A percentile compares a stretch with the other conserved stretches of the same genome.
Evolutionary conservation across 106 monocot genomes (phyloP).

Genomic region (Platanthera guangdongensis): DNA sequence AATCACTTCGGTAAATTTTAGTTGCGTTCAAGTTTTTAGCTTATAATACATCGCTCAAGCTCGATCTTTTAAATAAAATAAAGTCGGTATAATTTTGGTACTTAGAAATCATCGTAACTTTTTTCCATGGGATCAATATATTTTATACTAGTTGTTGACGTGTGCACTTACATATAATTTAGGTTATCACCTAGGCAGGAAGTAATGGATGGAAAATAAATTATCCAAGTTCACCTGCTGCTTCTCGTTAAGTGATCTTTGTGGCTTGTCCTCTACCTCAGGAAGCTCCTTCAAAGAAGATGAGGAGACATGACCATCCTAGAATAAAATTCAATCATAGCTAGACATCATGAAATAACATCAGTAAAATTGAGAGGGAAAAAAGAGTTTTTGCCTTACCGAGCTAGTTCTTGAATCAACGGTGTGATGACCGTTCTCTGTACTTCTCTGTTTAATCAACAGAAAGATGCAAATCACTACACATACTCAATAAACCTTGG

Average conservation of each 20-base stretch:
- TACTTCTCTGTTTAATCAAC: conserved; percentile 51
- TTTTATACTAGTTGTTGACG: too few species aligned
- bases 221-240: conserved; percentile 52
- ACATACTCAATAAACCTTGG: not conserved
- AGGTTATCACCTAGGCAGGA: not conserved
- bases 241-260: conserved; percentile 95
- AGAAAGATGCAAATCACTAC: conserved; percentile 1
- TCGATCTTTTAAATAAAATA: too few species aligned
- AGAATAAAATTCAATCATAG: not conserved
- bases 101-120: too few species aligned
- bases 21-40: too few species aligned
- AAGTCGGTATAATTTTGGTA: too few species aligned
- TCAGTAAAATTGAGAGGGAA: not conserved
- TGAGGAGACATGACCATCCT: conserved; percentile 50
- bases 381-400: conserved; percentile 35
- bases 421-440: conserved; percentile 44
- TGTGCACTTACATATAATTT: too few species aligned
- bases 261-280: conserved; percentile 91
- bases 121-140: too few species aligned
- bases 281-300: conserved; percentile 42
- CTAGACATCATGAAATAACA: not conserved
- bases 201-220: not conserved
- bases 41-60: too few species aligned
- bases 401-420: conserved; percentile 30
- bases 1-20: too few species aligned